Conservation (phyloP, 352 stramenopile species). For the Discostella stelligera region DNA sequence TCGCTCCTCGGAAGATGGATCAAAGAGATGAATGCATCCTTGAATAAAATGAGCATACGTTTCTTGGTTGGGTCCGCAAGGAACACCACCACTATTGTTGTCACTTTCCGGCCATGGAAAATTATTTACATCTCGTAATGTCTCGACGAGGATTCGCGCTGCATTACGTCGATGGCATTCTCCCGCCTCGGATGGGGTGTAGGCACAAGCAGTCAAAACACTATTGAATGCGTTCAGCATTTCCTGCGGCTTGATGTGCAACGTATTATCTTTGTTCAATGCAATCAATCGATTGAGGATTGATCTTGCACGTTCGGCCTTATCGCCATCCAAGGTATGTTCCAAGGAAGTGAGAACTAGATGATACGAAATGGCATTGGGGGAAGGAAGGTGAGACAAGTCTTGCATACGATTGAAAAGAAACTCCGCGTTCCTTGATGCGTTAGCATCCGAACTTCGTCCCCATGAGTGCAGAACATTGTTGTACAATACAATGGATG, state of each 20-base stretch:
- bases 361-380: constrained; percentile 37
- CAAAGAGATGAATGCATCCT: constrained; percentile 40
- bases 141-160: constrained; percentile 34
- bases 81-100: neutral
- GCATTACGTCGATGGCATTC: constrained; percentile 30
- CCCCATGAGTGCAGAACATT: constrained; percentile 41
- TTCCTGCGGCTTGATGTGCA: constrained; percentile 1
- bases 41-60: constrained; percentile 40
- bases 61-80: constrained; percentile 33
- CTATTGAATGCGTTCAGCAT: constrained; percentile 35
- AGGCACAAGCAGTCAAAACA: constrained; percentile 39
- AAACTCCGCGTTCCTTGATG: constrained; percentile 45
- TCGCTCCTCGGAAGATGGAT: constrained; percentile 18
- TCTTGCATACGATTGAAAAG: constrained; percentile 55
- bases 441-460: constrained; percentile 19
- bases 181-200: constrained; percentile 29
- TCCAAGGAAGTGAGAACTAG: constrained; percentile 37
- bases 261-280: neutral
- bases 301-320: constrained; percentile 30
- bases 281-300: constrained; percentile 25
- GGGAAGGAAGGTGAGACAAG: constrained; percentile 16
- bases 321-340: constrained; percentile 33
- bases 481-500: constrained; percentile 43
- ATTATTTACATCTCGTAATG: constrained; percentile 33
- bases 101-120: constrained; percentile 2